These are phyloP conservation scores for Erodium trifolium DNA, from an alignment of 441 rosid genomes.

Conservation along the genomic window DNA sequence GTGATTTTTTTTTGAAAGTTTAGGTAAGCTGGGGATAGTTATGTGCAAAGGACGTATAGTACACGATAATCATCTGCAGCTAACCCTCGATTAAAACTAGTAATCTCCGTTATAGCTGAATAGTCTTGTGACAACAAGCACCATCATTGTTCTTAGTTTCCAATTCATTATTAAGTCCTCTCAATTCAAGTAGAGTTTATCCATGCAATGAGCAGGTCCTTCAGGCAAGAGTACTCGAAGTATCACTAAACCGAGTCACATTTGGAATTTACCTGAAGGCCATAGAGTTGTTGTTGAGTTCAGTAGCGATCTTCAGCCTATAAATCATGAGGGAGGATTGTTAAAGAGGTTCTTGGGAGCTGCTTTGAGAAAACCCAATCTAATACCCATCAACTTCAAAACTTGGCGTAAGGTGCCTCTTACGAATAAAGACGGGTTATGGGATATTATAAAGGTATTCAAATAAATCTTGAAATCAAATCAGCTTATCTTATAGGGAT, in stretches of 20 bases:
- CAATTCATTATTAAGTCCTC: no score
- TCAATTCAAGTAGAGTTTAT: neutral
- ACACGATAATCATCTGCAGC: no score
- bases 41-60: no score
- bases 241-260: neutral
- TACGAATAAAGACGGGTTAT: neutral
- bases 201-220: neutral
- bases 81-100: no score
- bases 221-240: neutral
- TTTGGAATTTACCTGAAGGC: neutral
- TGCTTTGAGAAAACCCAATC: neutral
- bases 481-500: neutral
- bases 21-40: no score
- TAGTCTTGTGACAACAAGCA: no score
- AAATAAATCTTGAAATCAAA: neutral
- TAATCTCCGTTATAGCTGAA: no score
- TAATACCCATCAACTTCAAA: neutral
- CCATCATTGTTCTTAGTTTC: no score
- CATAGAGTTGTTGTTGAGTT: neutral
- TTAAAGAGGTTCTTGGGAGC: conserved; percentile 1
- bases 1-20: no score
- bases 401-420: neutral
- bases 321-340: neutral
- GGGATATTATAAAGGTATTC: neutral
- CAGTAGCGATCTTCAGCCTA: neutral